Percentiles rank a stretch among this genome's conserved stretches.
phyloP scores from a whole-genome alignment of 108 stramenopile genomes.

The Hondaea fermentalgiana region DNA sequence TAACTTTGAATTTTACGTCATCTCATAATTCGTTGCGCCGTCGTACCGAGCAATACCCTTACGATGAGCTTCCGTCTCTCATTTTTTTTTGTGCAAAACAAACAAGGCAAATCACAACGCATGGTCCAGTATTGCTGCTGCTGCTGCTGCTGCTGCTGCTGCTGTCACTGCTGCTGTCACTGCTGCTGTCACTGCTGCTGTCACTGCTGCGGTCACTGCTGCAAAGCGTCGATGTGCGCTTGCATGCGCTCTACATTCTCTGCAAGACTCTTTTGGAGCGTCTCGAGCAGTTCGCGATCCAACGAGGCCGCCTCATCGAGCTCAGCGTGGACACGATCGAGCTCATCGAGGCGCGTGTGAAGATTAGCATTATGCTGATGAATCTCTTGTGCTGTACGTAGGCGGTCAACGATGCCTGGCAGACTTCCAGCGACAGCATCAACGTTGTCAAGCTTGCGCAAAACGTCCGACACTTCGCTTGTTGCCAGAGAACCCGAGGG shows the following conservation, averaged over 20 bases:
- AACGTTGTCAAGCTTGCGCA: not conserved
- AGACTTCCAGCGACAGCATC: not conserved
- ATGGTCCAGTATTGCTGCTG: too few relatives aligned
- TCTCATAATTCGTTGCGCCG: too few relatives aligned
- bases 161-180: not conserved
- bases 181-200: too few relatives aligned
- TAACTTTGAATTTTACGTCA: too few relatives aligned
- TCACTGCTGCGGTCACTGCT: not conserved
- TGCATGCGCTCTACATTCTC: not conserved
- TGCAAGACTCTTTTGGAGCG: not conserved
- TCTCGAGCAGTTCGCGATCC: not conserved
- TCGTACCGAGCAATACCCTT: too few relatives aligned
- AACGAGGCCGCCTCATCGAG: not conserved
- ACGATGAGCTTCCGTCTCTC: too few relatives aligned
- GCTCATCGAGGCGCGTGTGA: slow-evolving; percentile 4
- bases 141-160: too few relatives aligned
- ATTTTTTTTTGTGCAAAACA: too few relatives aligned
- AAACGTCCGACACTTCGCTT: not conserved
- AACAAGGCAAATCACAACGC: too few relatives aligned
- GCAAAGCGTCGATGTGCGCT: not conserved
- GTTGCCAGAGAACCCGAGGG: not conserved
- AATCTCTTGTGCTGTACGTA: not conserved
- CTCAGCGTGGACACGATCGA: not conserved
- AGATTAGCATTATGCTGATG: slow-evolving; percentile 14
- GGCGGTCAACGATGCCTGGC: not conserved